Base-by-base conservation (phyloP, 2,329 filamentous ascomycete genomes). In the Aspergillus glaucus region DNA sequence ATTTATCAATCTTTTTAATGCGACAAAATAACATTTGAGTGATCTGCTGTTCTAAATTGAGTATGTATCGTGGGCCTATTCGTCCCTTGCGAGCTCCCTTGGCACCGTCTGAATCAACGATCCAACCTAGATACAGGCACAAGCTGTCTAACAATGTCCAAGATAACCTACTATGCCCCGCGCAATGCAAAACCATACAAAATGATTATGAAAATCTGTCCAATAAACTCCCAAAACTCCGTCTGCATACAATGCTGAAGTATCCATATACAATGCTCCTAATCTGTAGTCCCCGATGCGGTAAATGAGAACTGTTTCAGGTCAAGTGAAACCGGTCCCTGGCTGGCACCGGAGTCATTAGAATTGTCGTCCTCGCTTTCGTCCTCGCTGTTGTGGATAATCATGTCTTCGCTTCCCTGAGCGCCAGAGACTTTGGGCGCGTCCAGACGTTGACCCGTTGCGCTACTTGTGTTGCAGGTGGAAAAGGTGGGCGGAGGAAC, bases 321-420 rank as follows among this genome's bases (percentile, higher is more conserved):
- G 52, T 71, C 60, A 45, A 72, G 58, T 32, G 55, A 45, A 12
- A 58, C 50, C 3, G 54, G 52, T 26, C 32, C 41, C 9, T 45
- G 49, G 40, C 24, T 46, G 12, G 49, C 50, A 21, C 41, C 47
- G 5, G 41, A 24, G 10, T 44, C 48, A 21, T 50, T 55, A 2
- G 50, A 51, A 6, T 48, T 50, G 15, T 61, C 62, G 8, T 62
- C 62, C 12, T 67, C 63, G n/a, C 37, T 40, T 40, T 68, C 66
- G 3, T 73, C 74, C 39, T 79, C 76, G 44, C 75, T 79, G 49
- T 75, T 69, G 17, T 74, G 75, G 36, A 78, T 60, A 17, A 80
- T 72, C 34, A 73, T 57, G 54, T 80, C 77, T 55, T 80, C 77
- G 50, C 77, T 79, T 2, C 77, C 77, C 41, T 65, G 63, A 40